Conservation (phyloP, 148 eudicot genomes). For the Chenopodium berlandieri region DNA sequence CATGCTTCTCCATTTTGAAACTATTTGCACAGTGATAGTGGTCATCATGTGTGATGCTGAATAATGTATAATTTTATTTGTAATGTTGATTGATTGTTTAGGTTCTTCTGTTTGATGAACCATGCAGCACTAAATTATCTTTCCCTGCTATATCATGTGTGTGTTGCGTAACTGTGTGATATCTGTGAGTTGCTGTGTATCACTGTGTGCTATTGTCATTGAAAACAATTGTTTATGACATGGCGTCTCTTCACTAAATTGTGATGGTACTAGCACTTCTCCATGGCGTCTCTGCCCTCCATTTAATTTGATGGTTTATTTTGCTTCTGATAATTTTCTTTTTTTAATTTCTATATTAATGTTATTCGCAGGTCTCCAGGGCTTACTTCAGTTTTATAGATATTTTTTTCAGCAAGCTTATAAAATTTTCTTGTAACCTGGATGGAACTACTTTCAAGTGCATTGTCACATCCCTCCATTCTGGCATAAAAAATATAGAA, state of each 20-base stretch:
- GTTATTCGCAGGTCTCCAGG: constrained; percentile 57
- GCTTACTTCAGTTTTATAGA: constrained; percentile 84
- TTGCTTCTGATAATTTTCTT: background rate
- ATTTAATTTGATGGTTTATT: background rate
- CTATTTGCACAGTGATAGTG: background rate
- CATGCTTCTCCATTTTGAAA: background rate
- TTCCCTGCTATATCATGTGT: constrained; percentile 3
- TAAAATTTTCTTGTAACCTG: constrained; percentile 58
- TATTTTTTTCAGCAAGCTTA: constrained; percentile 61
- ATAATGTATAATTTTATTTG: too few species aligned
- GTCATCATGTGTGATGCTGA: background rate
- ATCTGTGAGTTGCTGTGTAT: too few species aligned
- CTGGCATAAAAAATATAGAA: constrained; percentile 76
- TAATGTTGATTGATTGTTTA: background rate
- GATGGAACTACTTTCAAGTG: constrained; percentile 64
- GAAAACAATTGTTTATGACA: too few species aligned
- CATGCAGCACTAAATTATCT: background rate
- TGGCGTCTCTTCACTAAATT: too few species aligned
- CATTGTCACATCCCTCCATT: constrained; percentile 72
- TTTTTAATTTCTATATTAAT: background rate
- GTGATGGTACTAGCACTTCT: too few species aligned
- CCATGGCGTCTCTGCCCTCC: background rate
- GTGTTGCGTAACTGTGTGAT: background rate
- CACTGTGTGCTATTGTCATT: too few species aligned
- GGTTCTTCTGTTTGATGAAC: background rate